phyloP scores from a whole-genome alignment of 148 eudicot species.

The Rhododendron ovatum region DNA sequence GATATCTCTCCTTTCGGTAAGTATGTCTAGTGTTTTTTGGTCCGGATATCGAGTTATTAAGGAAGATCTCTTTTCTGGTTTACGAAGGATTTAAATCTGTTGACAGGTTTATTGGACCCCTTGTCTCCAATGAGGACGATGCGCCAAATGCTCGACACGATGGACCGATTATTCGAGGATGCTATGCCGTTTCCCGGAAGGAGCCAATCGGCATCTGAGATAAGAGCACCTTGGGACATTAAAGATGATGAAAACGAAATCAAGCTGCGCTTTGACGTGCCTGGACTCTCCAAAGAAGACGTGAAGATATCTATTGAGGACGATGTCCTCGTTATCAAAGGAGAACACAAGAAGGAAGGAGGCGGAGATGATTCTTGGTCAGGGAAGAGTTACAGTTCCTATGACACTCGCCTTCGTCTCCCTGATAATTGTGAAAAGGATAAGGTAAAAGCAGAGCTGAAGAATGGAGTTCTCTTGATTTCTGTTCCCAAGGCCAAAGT shows the following conservation, averaged over 20 bases:
- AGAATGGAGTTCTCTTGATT: slow-evolving; percentile 70
- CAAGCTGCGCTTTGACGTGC: slow-evolving; percentile 87
- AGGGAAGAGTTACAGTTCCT: slow-evolving; percentile 40
- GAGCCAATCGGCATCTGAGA: slow-evolving; percentile 24
- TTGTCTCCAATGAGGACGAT: slow-evolving; percentile 73
- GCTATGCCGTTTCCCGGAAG: slow-evolving; percentile 26
- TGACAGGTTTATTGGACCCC: slow-evolving; percentile 63
- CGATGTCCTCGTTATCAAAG: slow-evolving; percentile 53
- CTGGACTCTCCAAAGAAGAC: slow-evolving; percentile 70
- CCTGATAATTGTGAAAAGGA: slow-evolving; percentile 62
- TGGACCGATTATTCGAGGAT: slow-evolving; percentile 73
- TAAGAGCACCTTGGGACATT: slow-evolving; percentile 78
- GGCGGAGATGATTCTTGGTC: slow-evolving; percentile 38
- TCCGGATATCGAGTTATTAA: not conserved
- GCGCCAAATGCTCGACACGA: slow-evolving; percentile 76
- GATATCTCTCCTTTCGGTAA: slow-evolving; percentile 69
- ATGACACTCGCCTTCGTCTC: slow-evolving; percentile 49
- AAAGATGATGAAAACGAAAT: slow-evolving; percentile 61
- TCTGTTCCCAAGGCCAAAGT: slow-evolving; percentile 54
- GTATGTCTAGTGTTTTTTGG: slow-evolving; percentile 2
- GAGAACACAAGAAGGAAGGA: slow-evolving; percentile 38
- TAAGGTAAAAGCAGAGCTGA: slow-evolving; percentile 66
- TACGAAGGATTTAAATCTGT: not conserved
- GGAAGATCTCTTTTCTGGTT: no score
- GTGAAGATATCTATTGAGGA: slow-evolving; percentile 56